Evolutionary conservation across 208 protist species (phyloP).

Genomic region (Leishmania martiniquensis): DNA sequence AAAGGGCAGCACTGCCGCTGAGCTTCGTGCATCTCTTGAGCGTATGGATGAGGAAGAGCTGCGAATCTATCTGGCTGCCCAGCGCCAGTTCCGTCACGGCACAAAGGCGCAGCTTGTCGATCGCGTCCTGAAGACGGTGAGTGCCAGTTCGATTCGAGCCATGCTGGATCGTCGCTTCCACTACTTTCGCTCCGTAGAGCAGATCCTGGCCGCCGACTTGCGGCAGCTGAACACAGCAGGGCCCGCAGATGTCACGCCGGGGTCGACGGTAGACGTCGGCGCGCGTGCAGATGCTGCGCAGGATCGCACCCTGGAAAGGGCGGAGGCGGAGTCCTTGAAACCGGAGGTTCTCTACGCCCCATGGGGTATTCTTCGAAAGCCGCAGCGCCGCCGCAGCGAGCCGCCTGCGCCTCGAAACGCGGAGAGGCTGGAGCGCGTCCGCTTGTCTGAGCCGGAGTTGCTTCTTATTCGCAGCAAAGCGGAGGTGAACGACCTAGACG

Average conservation of each 20-base stretch:
- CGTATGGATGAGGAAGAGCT: conserved; percentile 89
- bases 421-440: conserved; percentile 68
- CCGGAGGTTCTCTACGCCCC: conserved; percentile 83
- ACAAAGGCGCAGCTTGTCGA: conserved; percentile 66
- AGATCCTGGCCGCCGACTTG: conserved; percentile 76
- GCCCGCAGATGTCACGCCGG: not conserved
- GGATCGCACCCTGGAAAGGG: conserved; percentile 49
- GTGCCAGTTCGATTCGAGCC: conserved; percentile 55
- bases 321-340: conserved; percentile 47
- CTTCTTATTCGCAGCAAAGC: conserved; percentile 66
- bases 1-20: conserved; percentile 32
- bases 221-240: conserved; percentile 40
- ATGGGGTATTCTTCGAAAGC: conserved; percentile 87
- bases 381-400: conserved; percentile 34
- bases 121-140: conserved; percentile 68
- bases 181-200: conserved; percentile 88
- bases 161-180: conserved; percentile 83
- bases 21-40: conserved; percentile 48
- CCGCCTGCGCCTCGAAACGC: conserved; percentile 23
- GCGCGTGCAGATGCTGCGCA: not conserved
- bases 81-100: conserved; percentile 89
- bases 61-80: conserved; percentile 84
- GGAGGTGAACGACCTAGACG: conserved; percentile 71
- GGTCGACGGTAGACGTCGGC: not conserved
- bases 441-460: conserved; percentile 66